Percentiles rank a stretch among this genome's conserved stretches.
Evolutionary conservation across 208 protist species (phyloP).

Genomic region (Acanthamoeba healyi): DNA sequence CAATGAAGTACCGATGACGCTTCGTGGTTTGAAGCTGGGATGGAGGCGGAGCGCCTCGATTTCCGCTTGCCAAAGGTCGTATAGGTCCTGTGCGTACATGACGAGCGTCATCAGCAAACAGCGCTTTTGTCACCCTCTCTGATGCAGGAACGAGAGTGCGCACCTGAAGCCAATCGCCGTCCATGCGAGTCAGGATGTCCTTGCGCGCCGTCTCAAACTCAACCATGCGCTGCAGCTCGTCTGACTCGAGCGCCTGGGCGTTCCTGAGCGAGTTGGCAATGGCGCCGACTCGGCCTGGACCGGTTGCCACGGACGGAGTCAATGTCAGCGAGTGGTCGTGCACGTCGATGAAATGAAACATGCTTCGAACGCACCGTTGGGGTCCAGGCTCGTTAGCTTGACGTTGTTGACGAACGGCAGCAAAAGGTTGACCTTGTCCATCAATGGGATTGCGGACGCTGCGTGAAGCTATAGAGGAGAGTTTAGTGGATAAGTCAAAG

Average conservation of each 20-base stretch:
- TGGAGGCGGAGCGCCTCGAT: neutral
- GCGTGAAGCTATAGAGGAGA: neutral
- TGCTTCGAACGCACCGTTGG: neutral
- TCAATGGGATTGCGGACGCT: neutral
- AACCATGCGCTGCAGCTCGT: neutral
- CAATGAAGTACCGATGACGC: neutral
- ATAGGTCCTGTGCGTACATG: neutral
- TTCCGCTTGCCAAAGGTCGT: neutral
- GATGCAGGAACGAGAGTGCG: neutral
- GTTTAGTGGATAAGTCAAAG: neutral
- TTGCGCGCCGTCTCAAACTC: neutral
- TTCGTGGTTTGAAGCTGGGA: neutral
- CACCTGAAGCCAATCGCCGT: conserved; percentile 1
- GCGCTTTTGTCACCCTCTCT: too few relatives aligned
- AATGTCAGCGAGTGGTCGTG: too few relatives aligned
- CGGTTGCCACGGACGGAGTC: too few relatives aligned
- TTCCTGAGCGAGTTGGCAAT: neutral
- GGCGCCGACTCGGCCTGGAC: neutral
- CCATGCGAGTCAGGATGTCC: neutral
- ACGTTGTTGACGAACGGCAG: neutral
- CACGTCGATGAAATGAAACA: too few relatives aligned
- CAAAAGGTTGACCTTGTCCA: neutral
- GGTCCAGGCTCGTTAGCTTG: neutral
- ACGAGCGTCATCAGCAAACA: neutral
- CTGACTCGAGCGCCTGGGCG: neutral